Evolutionary conservation across 441 rosid species (phyloP).

Genomic region (Breynia disticha): DNA sequence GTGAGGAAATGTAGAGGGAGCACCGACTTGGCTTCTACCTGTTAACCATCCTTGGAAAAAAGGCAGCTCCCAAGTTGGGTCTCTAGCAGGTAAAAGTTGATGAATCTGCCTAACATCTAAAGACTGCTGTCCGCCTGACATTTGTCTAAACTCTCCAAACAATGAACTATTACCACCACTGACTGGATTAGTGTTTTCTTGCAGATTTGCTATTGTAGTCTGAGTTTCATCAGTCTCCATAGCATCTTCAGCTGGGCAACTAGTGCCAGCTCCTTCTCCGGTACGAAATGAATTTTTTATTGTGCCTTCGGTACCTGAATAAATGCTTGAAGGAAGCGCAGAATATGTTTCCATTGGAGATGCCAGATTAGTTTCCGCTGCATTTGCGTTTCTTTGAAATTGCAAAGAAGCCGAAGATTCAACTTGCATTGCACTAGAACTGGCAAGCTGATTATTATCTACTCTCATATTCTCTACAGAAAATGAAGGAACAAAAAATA

Average conservation of each 20-base stretch:
- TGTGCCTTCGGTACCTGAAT: conserved; percentile 33
- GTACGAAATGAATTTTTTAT: conserved; percentile 24
- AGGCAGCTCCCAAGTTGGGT: conserved; percentile 72
- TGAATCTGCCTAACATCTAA: conserved; percentile 43
- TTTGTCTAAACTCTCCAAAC: conserved; percentile 19
- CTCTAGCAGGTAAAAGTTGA: conserved; percentile 46
- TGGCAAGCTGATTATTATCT: conserved; percentile 30
- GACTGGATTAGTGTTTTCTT: conserved; percentile 14
- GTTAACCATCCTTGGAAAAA: conserved; percentile 82
- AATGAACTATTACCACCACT: conserved; percentile 13
- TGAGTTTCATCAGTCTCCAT: conserved; percentile 57
- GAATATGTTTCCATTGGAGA: conserved; percentile 42
- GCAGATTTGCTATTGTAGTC: conserved; percentile 38
- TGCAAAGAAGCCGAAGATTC: conserved; percentile 35
- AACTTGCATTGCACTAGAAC: conserved; percentile 31
- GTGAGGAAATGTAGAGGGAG: conserved; percentile 31
- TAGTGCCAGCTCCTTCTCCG: conserved; percentile 33
- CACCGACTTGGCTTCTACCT: conserved; percentile 65
- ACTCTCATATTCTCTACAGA: conserved; percentile 40
- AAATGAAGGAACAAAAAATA: conserved; percentile 41
- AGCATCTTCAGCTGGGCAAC: conserved; percentile 32
- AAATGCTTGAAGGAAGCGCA: conserved; percentile 33
- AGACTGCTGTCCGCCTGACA: conserved; percentile 21
- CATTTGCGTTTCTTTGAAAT: conserved; percentile 40
- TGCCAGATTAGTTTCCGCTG: conserved; percentile 32